phyloP scores from a whole-genome alignment of 176 grass and related monocot genomes.

The Rhynchospora tenuis region DNA sequence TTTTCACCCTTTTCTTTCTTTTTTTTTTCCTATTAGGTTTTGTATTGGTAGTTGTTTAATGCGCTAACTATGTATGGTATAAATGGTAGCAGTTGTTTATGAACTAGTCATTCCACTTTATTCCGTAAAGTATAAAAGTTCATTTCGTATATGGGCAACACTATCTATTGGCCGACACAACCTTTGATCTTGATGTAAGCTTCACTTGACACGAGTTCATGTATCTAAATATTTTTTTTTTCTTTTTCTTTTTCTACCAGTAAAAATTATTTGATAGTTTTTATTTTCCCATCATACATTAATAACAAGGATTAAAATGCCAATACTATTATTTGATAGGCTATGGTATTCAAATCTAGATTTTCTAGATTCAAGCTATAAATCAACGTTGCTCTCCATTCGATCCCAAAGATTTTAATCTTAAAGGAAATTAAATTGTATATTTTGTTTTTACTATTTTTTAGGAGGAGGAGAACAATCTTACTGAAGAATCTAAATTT shows the following conservation, averaged over 20 bases:
- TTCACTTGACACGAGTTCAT: neutral
- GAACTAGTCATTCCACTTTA: neutral
- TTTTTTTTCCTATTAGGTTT: no score
- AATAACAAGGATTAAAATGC: no score
- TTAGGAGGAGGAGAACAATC: no score
- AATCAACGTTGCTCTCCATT: no score
- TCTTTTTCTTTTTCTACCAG: neutral
- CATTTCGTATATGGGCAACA: neutral
- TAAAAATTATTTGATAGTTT: neutral
- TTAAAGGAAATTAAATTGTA: no score
- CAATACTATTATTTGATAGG: no score
- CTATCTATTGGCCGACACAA: neutral
- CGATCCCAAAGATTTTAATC: no score
- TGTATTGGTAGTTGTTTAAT: neutral
- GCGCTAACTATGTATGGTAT: neutral
- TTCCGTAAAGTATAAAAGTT: neutral
- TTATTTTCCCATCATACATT: neutral
- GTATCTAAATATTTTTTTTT: neutral
- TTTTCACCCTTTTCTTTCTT: no score
- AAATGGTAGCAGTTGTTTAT: neutral
- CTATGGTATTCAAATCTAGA: no score
- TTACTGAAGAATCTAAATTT: no score
- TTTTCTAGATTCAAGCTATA: no score
- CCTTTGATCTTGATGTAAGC: neutral
- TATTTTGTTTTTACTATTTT: no score